These are phyloP conservation scores for Coemansia aciculifera DNA, from an alignment of 192 early-diverging fungal species.

Conservation along the genomic window DNA sequence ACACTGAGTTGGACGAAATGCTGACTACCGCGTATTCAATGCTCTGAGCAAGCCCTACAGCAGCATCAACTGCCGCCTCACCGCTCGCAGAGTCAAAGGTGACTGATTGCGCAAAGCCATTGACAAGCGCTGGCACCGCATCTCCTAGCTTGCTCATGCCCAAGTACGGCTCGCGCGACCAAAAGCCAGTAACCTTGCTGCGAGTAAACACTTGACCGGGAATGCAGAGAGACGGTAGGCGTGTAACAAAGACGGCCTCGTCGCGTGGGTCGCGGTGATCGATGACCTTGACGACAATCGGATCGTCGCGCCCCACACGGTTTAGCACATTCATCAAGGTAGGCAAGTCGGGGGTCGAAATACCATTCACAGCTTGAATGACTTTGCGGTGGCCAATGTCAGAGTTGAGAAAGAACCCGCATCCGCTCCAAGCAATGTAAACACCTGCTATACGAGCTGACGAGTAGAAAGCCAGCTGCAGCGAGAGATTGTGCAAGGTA, in stretches of 20 bases:
- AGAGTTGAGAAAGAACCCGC: neutral
- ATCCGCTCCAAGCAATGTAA: neutral
- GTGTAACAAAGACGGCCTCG: constrained; percentile 74
- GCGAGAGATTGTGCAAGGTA: constrained; percentile 68
- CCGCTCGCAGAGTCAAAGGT: neutral
- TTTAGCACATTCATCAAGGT: constrained; percentile 24
- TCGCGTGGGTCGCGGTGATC: constrained; percentile 45
- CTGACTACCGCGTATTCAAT: constrained; percentile 18
- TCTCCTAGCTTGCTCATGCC: constrained; percentile 1
- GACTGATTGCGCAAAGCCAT: neutral
- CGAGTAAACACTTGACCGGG: constrained; percentile 24
- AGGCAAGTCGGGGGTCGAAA: constrained; percentile 18
- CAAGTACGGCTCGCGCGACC: constrained; percentile 23
- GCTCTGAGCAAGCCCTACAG: neutral
- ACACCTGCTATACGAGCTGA: constrained; percentile 31
- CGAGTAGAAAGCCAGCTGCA: constrained; percentile 59
- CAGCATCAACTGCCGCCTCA: neutral
- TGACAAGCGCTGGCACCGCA: neutral
- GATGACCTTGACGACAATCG: constrained; percentile 23
- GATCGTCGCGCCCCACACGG: constrained; percentile 10
- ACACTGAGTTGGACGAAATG: constrained; percentile 13
- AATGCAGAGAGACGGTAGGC: constrained; percentile 10
- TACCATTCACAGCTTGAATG: constrained; percentile 23
- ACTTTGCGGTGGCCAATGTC: constrained; percentile 1
- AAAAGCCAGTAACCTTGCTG: constrained; percentile 34